Conservation (phyloP, 2,329 filamentous ascomycete genomes). For the Neonectria faginata region DNA sequence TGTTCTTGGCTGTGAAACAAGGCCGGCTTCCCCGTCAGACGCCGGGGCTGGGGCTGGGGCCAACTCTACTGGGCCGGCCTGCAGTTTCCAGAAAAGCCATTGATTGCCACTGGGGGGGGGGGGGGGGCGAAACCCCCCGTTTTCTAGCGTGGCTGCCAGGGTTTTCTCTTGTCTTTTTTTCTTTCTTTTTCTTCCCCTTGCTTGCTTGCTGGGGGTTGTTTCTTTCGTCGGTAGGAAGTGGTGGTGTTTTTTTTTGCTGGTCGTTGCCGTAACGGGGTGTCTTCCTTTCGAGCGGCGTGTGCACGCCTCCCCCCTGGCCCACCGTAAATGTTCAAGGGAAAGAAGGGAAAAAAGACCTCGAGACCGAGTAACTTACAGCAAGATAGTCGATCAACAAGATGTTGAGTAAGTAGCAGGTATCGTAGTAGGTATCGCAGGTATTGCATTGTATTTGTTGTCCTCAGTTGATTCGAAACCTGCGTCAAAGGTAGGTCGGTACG, state of each 20-base stretch:
- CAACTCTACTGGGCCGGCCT: neutral
- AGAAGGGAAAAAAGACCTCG: neutral
- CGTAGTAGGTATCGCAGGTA: no score
- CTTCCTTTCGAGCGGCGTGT: conserved; percentile 20
- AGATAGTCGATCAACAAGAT: neutral
- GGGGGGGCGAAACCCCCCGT: conserved; percentile 32
- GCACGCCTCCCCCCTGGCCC: conserved; percentile 6
- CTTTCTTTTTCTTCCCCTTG: no score
- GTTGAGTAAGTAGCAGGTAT: neutral
- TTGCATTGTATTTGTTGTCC: neutral
- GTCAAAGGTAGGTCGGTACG: neutral
- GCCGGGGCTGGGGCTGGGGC: neutral
- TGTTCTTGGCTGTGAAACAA: conserved; percentile 14
- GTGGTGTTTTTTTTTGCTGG: neutral
- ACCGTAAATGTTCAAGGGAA: neutral
- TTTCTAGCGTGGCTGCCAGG: conserved; percentile 41
- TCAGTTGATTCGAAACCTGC: conserved; percentile 15
- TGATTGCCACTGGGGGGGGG: conserved; percentile 33
- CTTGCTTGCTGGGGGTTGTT: conserved; percentile 10
- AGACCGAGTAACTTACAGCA: neutral
- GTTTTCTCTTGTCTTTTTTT: conserved; percentile 14
- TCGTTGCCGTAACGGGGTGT: conserved; percentile 3
- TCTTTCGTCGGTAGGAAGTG: neutral
- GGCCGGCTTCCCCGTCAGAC: conserved; percentile 13
- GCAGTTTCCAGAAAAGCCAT: conserved; percentile 10